Evolutionary conservation across 805 yeast genomes (phyloP), one percentile per base, ranked within the genome.

Genomic region (Saccharomycopsis oosterbeekiorum): DNA sequence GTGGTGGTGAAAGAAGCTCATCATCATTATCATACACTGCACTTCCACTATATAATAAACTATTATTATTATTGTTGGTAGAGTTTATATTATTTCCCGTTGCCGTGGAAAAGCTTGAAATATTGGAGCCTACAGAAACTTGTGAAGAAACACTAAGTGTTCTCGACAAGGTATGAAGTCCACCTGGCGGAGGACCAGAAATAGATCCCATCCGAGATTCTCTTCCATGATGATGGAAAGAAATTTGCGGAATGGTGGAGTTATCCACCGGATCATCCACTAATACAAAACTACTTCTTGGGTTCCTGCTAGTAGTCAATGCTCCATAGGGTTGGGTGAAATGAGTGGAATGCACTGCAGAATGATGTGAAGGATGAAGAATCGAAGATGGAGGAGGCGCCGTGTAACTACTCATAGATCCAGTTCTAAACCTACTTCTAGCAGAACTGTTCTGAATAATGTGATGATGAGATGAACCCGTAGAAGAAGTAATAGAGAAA

Each of bases 91-190:
- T 34, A 19, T 56, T 56, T 15, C 43, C 51, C 6, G 55, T 57
- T 4, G 57, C 41, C 34, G 59, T 51, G 4, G 59, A 59, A 39
- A 60, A 60, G 42, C 61, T 63, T 17, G 63, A 60, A 47, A 56
- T 59, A 41, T 51, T 59, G 15, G 64, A 60, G 10, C 54, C 61
- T 11, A 63, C 47, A 26, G 59, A 53, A 1, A 60, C 36, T 42
- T 63, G 65, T 1, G 64, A 61, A 14, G 61, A 57, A 10, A 62
- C 51, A 56, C 64, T 61, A 1, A 63, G 29, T 14, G 65, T 63
- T 54, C 65, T 40, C 4, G 64, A 61, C n/a, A 63, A 56, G 6
- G 62, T 59, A 26, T 62, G 64, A 21, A 59, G 43, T 19, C 59
- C 59, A 21, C 40, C 42, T 19, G 42, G 42, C 26, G 56, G 56